Conservation (phyloP, 768 basidiomycete genomes). For the Hortiboletus flavorubellus region DNA sequence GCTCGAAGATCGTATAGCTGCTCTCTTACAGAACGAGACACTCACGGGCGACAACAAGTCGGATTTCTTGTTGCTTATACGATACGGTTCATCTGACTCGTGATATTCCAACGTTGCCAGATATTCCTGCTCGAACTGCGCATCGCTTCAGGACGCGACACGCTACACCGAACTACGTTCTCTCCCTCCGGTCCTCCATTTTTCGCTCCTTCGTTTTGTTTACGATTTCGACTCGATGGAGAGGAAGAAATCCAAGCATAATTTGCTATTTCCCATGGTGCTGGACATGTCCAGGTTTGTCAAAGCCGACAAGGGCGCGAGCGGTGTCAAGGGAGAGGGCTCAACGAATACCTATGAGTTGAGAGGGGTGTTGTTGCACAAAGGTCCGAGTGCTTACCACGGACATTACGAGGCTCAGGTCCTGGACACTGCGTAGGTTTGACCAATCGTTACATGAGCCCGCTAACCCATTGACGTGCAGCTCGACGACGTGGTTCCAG, state of each 20-base stretch:
- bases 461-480: constrained; percentile 27
- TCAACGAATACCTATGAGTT: constrained; percentile 65
- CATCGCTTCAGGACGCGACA: constrained; percentile 70
- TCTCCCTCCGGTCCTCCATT: constrained; percentile 86
- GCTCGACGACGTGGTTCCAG: constrained; percentile 76
- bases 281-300: constrained; percentile 75
- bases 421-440: constrained; percentile 61
- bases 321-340: constrained; percentile 19
- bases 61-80: constrained; percentile 11
- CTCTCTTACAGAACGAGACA: constrained; percentile 62
- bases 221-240: constrained; percentile 77
- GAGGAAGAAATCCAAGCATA: constrained; percentile 84
- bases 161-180: constrained; percentile 67
- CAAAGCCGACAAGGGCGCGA: constrained; percentile 22
- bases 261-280: constrained; percentile 68
- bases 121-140: constrained; percentile 78
- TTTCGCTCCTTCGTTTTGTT: constrained; percentile 91
- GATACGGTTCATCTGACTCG: not conserved
- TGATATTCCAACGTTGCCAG: constrained; percentile 34
- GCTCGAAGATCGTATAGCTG: constrained; percentile 71
- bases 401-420: constrained; percentile 90
- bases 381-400: constrained; percentile 88
- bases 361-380: constrained; percentile 82
- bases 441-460: not conserved
- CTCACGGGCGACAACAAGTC: constrained; percentile 84